phyloP scores from a whole-genome alignment of 345 rosid genomes.

The Salix koriyanagi region DNA sequence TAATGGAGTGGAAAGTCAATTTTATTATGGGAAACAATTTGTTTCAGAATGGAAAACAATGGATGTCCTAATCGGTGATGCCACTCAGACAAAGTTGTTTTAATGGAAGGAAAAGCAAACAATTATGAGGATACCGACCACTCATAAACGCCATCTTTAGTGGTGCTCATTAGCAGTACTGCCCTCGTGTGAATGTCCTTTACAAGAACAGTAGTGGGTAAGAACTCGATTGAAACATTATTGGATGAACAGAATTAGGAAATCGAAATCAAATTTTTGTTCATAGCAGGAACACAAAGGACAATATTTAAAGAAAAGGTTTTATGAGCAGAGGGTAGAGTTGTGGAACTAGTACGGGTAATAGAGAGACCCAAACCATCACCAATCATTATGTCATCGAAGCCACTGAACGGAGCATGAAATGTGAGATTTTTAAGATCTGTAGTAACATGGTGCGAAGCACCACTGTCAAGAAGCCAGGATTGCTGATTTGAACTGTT shows the following conservation, averaged over 20 bases:
- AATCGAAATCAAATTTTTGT: too few relatives aligned
- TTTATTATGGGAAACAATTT: background rate
- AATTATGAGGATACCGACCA: rapidly evolving
- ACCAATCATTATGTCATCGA: rapidly evolving
- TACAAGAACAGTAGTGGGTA: background rate
- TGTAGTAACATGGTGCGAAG: background rate
- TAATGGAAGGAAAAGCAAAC: rapidly evolving
- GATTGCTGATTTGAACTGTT: rapidly evolving
- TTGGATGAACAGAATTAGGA: background rate
- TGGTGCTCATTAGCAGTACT: background rate
- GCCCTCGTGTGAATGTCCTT: background rate
- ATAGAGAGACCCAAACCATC: background rate
- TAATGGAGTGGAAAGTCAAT: background rate
- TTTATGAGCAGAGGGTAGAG: background rate
- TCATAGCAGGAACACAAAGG: background rate
- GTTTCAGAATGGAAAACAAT: rapidly evolving
- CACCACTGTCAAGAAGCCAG: background rate
- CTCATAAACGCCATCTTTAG: too few relatives aligned
- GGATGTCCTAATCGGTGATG: background rate
- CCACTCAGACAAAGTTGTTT: background rate
- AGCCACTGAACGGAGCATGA: background rate
- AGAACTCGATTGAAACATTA: background rate
- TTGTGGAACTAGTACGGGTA: rapidly evolving
- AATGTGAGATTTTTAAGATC: too few relatives aligned
- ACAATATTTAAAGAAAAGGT: background rate